phyloP scores from a whole-genome alignment of 768 basidiomycete genomes.

The Boletus reticulatus region DNA sequence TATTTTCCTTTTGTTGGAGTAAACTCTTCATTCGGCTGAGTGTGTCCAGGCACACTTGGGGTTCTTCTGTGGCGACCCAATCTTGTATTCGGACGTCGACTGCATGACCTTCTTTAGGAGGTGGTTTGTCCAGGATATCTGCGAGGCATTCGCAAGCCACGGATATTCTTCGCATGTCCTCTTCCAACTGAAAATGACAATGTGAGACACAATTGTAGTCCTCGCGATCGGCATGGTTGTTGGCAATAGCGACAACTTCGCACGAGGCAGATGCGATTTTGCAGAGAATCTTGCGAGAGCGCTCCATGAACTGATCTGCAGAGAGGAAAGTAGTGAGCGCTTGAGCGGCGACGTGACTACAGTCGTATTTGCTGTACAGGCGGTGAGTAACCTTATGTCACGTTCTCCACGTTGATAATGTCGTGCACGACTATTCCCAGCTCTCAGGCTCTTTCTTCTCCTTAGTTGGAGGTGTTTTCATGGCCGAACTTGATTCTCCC shows the following conservation, averaged over 20 bases:
- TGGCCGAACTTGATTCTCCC: constrained; percentile 32
- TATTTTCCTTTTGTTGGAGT: not conserved
- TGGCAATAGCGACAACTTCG: not conserved
- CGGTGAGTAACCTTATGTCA: no score
- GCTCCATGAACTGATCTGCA: constrained; percentile 1
- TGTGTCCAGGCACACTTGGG: not conserved
- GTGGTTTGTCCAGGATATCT: not conserved
- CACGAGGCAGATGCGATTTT: constrained; percentile 2
- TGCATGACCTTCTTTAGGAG: not conserved
- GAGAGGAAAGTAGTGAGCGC: no score
- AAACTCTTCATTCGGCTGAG: not conserved
- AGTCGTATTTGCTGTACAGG: no score
- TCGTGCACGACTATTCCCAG: not conserved
- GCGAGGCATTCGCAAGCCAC: constrained; percentile 3
- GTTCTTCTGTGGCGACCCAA: constrained; percentile 1
- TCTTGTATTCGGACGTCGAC: not conserved
- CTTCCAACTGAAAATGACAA: constrained; percentile 5
- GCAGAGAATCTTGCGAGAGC: constrained; percentile 2
- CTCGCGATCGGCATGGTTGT: not conserved
- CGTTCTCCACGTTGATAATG: no score
- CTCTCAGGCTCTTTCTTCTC: not conserved
- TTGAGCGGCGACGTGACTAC: no score
- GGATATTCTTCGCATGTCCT: constrained; percentile 2
- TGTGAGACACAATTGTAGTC: not conserved
- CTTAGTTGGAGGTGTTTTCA: not conserved